Conservation (phyloP, 108 stramenopile species). For the Conticribra weissflogii region DNA sequence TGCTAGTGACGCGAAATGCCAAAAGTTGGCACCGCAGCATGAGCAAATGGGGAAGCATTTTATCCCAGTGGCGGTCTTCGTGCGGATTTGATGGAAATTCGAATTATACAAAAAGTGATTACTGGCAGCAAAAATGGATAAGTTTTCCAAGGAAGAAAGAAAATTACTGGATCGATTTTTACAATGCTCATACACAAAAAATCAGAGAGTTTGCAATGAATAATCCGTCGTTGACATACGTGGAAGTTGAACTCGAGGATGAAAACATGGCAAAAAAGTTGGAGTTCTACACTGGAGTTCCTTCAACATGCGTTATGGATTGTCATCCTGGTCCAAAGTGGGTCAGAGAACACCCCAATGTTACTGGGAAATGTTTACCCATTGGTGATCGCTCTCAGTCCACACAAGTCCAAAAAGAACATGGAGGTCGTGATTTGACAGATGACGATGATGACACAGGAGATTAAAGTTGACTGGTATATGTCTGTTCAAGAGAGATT, state of each 20-base stretch:
- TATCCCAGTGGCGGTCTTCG: slow-evolving; percentile 15
- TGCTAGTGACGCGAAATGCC: slow-evolving; percentile 27
- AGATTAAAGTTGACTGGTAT: too few species aligned
- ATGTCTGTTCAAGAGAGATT: too few species aligned
- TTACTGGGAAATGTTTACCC: not conserved
- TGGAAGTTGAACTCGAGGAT: slow-evolving; percentile 54
- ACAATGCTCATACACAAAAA: slow-evolving; percentile 55
- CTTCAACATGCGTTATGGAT: slow-evolving; percentile 39
- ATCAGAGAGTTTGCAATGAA: slow-evolving; percentile 55
- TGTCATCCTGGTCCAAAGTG: slow-evolving; percentile 49
- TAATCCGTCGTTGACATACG: slow-evolving; percentile 56
- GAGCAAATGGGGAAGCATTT: slow-evolving; percentile 25
- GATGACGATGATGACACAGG: too few species aligned
- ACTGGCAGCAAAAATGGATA: slow-evolving; percentile 26
- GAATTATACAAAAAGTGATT: slow-evolving; percentile 23
- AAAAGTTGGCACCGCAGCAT: slow-evolving; percentile 24
- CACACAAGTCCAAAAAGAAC: too few species aligned
- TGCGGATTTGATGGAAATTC: slow-evolving; percentile 49
- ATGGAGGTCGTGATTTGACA: too few species aligned
- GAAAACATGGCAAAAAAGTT: slow-evolving; percentile 35
- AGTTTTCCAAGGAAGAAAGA: slow-evolving; percentile 9
- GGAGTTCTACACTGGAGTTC: slow-evolving; percentile 52
- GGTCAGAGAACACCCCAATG: not conserved
- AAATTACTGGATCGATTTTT: slow-evolving; percentile 48
- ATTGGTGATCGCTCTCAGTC: too few species aligned